Evolutionary conservation across 2,329 filamentous ascomycete species (phyloP), one percentile per base, ranked within the genome.

Genomic region (Aspergillus calidoustus): DNA sequence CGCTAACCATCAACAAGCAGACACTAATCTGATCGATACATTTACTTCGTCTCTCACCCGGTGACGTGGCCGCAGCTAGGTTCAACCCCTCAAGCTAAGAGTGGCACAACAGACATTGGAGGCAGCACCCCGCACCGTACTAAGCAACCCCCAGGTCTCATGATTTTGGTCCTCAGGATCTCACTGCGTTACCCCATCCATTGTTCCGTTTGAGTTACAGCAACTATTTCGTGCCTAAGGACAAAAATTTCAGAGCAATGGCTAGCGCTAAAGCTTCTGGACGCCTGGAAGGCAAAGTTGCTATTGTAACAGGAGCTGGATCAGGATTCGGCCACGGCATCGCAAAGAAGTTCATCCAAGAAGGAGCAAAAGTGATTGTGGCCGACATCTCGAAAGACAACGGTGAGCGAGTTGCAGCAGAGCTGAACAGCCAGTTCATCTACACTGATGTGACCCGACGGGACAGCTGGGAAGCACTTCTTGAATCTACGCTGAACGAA

Each of bases 301-400:
- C 77, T 57, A 76, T 79, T 43, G 71, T 79, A 25, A 79, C 77
- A 13, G 77, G 77, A 19, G 73, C 73, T 22, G 76, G 73, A 7
- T 77, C 76, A 25, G 76, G 76, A 23, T 78, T 77, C 59, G 76
- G 76, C 19, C 68, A 71, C 2, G 75, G 72, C 48, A 76, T 76
- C 47, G 72, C 76, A 44, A 65, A 68, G 54, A 72, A 74, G 54
- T 78, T 77, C 62, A 68, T 72, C 43, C 53, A 70, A 23, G 76
- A 77, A 64, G 76, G 76, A 47, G 75, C 74, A 61, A 74, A 75
- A 60, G 74, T 78, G 25, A 65, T 78, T 15, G 65, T 76, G 34
- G 70, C 73, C 28, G 76, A 78, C 62, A 69, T 78, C 53, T 75
- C 76, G 46, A 67, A 65, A 51, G 60, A 68, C n/a, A 65, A 57